Evolutionary conservation across 208 protist species (phyloP), one percentile per base, ranked within the genome.

Genomic region (Vickermania ingenoplastis): DNA sequence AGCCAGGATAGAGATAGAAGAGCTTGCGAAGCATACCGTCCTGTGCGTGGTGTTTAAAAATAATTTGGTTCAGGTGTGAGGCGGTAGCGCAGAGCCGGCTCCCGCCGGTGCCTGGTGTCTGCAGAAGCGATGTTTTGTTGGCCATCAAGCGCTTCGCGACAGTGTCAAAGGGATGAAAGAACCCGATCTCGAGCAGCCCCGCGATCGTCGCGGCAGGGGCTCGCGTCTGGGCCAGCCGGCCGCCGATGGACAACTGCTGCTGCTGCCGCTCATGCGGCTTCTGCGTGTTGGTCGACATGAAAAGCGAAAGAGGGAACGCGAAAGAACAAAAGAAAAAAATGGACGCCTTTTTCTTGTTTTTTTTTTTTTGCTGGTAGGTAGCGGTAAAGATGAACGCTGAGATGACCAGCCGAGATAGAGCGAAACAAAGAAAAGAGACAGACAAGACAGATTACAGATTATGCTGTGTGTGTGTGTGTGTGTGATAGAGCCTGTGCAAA

Each of bases 111-210:
- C 11, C 36, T 17, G 11, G 11, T 30, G 69, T 71, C 24, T 41
- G 64, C 41, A 60, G n/a, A 58, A 94, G 76, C 49, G 58, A 73
- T 30, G 61, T 67, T 54, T 78, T 80, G 68, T 88, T 82, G n/a
- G 74, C 71, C 82, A 94, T 91, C 17, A 95, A 77, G 0, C 89
- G 81, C 69, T 93, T 95, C 22, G 89, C 86, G n/a, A 79, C 76
- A 14, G 89, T 95, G 66, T 95, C 89, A 57, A 95, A 89, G 7
- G 89, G 89, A 60, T 93, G 84, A 61, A 95, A 95, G 49, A 95
- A 76, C 60, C 63, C 72, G 57, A 95, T 88, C 65, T 95, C 89
- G 2, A 91, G 67, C 11, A 91, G 66, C 31, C 89, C 86, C 3
- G 88, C 88, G 30, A 59, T 63, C 21, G 81, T 86, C 4, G 85